Base-by-base conservation (phyloP, 345 rosid genomes). In the Acer saccharum region DNA sequence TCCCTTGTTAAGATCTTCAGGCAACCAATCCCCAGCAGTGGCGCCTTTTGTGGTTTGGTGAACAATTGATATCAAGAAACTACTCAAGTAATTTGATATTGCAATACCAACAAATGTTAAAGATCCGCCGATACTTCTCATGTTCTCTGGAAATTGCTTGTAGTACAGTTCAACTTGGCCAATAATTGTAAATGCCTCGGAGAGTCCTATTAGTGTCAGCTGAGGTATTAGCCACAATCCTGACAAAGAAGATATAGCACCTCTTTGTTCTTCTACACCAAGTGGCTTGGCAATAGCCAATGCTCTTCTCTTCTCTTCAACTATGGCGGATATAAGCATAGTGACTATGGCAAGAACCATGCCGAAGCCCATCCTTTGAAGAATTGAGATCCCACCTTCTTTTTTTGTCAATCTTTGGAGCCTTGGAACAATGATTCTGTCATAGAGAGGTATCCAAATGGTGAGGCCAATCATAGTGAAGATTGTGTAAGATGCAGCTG, bases 61-160 rank as follows among this genome's bases (percentile, higher is more conserved):
- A 18, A 87, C 80, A 7, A 80, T 6, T 12, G 88, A 75, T 41
- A 85, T 76, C 76, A 87, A 17, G 21, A 83, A 43, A 43, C 88
- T 76, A 78, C 76, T 81, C 60, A 87, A 32, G 29, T 87, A 87
- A 74, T 62, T 87, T 1, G 88, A 76, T 12, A 70, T 0, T 2
- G 89, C 88, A 4, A 76, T 3, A 13, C 84, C 86, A 21, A 85
- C 78, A 18, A 80, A 83, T 1, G 76, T 23, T 44, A 84, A 82
- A 20, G 91, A 78, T 10, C 78, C 87, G 0, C 77, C 89, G 4
- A 86, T 69, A 68, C 91, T 88, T 72, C 89, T 85, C 89, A 86
- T 86, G 68, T 86, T 84, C 63, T 86, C 91, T 1, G 91, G 91
- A 71, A 86, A 88, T 72, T 88, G 83, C 83, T 88, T 86, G 80